These are phyloP conservation scores for Cyphellophora europaea DNA, from an alignment of 2,329 filamentous ascomycete genomes.

Conservation along the genomic window DNA sequence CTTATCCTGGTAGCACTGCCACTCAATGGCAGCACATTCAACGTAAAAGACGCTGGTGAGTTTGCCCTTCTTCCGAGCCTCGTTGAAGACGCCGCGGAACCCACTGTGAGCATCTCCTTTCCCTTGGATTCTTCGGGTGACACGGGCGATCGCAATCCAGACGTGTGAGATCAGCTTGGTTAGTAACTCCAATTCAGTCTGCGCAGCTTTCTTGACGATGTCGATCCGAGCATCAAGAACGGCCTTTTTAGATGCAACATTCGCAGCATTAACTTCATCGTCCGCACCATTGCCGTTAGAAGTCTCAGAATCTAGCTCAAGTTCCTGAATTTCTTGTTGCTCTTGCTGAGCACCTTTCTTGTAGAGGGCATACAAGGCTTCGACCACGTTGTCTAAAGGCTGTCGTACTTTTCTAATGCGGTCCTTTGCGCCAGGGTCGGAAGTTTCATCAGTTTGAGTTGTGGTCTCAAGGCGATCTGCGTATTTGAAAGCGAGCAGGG, in stretches of 20 bases:
- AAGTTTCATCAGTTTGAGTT: conserved; percentile 66
- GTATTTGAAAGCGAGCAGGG: conserved; percentile 78
- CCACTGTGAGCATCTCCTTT: conserved; percentile 55
- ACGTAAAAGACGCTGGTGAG: conserved; percentile 94
- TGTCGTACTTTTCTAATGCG: conserved; percentile 67
- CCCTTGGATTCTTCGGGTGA: conserved; percentile 89
- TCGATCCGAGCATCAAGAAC: conserved; percentile 47
- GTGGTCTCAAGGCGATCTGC: conserved; percentile 79
- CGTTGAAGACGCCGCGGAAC: conserved; percentile 77
- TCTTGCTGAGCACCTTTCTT: conserved; percentile 61
- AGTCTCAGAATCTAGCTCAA: conserved; percentile 40
- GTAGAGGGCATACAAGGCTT: conserved; percentile 79
- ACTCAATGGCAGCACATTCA: conserved; percentile 84
- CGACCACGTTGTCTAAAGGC: conserved; percentile 73
- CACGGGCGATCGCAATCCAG: conserved; percentile 90
- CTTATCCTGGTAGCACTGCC: conserved; percentile 88
- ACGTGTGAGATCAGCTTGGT: conserved; percentile 82
- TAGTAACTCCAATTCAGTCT: conserved; percentile 63
- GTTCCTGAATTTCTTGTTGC: conserved; percentile 47
- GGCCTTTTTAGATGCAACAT: conserved; percentile 41
- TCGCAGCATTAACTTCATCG: conserved; percentile 43
- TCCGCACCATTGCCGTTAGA: conserved; percentile 33
- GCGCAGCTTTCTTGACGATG: conserved; percentile 55
- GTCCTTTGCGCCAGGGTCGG: conserved; percentile 51
- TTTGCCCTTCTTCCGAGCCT: conserved; percentile 77